phyloP scores from a whole-genome alignment of 1,284 basidiomycete genomes.

The Coniferiporia sulphurascens region DNA sequence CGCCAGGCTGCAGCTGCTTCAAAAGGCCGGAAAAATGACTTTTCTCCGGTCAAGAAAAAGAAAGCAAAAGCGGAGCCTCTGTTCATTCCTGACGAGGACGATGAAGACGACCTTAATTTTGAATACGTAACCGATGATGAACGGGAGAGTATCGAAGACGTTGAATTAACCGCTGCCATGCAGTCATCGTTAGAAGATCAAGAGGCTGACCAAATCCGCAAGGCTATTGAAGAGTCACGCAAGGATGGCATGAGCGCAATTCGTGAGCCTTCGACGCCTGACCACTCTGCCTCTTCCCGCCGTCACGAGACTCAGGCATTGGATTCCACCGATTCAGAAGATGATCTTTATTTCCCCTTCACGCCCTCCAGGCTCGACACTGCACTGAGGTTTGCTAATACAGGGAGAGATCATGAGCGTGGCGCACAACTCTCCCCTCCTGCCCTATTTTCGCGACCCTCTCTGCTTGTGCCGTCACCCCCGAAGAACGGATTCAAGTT shows the following conservation, averaged over 20 bases:
- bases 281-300: background rate
- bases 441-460: conserved; percentile 15
- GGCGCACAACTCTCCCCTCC: background rate
- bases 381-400: conserved; percentile 14
- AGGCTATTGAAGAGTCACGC: conserved; percentile 16
- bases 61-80: conserved; percentile 37
- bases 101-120: conserved; percentile 21
- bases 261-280: background rate
- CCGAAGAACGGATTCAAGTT: conserved; percentile 22
- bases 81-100: conserved; percentile 53
- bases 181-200: conserved; percentile 23
- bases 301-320: background rate
- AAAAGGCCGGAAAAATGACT: conserved; percentile 28
- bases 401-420: background rate
- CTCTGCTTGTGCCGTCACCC: conserved; percentile 9
- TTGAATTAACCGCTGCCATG: conserved; percentile 20
- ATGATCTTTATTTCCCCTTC: conserved; percentile 15
- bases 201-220: conserved; percentile 17
- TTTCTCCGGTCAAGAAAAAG: conserved; percentile 29
- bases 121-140: conserved; percentile 11
- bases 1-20: conserved; percentile 42
- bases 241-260: background rate
- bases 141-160: conserved; percentile 26
- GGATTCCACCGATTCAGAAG: conserved; percentile 1
- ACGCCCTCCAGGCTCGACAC: conserved; percentile 18